Percentiles rank a stretch among this genome's conserved stretches.
These are phyloP conservation scores for Ilyonectria mors-panacis DNA, from an alignment of 2,329 filamentous ascomycete genomes.

Conservation along the genomic window DNA sequence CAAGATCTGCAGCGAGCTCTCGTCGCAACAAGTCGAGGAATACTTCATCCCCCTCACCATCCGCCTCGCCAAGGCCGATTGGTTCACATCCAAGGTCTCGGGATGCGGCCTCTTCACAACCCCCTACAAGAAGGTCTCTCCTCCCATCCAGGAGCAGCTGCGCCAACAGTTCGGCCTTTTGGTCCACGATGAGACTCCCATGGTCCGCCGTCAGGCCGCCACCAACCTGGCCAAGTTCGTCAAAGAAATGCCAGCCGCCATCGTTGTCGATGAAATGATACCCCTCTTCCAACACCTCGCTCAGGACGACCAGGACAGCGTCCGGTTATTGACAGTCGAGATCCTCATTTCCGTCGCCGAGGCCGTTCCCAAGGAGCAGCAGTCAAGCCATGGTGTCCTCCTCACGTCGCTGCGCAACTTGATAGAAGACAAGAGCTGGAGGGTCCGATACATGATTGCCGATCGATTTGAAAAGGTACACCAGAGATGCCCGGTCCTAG, in stretches of 20 bases:
- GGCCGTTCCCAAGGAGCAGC: constrained; percentile 97
- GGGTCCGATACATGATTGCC: constrained; percentile 98
- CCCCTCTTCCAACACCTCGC: constrained; percentile 97
- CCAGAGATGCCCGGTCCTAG: constrained; percentile 12
- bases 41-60: constrained; percentile 97
- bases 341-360: constrained; percentile 97
- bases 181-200: constrained; percentile 98
- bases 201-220: constrained; percentile 97
- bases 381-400: constrained; percentile 94
- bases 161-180: constrained; percentile 92
- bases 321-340: constrained; percentile 94
- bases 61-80: constrained; percentile 98
- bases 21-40: constrained; percentile 93
- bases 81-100: constrained; percentile 99
- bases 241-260: constrained; percentile 92
- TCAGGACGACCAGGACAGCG: constrained; percentile 97
- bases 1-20: constrained; percentile 97
- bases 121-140: constrained; percentile 92
- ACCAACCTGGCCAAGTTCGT: constrained; percentile 98
- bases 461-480: constrained; percentile 94
- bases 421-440: constrained; percentile 99
- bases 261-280: constrained; percentile 99
- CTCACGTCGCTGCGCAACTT: constrained; percentile 91
- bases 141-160: constrained; percentile 90
- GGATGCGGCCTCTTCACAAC: constrained; percentile 95